Conservation (phyloP, 305 asterid species). For the Fraxinus platypoda region DNA sequence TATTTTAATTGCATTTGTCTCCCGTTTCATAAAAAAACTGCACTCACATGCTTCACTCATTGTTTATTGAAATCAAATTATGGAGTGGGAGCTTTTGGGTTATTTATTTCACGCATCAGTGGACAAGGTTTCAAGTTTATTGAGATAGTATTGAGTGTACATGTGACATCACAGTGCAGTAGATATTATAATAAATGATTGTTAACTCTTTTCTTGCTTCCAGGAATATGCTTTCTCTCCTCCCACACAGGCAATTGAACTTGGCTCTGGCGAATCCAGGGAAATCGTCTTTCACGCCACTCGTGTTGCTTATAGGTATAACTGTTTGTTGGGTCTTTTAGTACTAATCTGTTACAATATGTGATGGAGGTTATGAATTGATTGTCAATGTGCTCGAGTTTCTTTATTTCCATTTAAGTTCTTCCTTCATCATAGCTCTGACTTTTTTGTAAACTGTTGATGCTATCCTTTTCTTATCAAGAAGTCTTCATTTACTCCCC, state of each 20-base stretch:
- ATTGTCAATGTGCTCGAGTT: not conserved
- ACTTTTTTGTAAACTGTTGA: slow-evolving; percentile 14
- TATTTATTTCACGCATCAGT: slow-evolving; percentile 11
- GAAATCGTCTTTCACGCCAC: slow-evolving; percentile 78
- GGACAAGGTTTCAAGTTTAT: slow-evolving; percentile 17
- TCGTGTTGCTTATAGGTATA: slow-evolving; percentile 91
- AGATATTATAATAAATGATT: slow-evolving; percentile 17
- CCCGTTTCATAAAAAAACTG: slow-evolving; percentile 16
- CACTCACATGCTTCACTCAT: slow-evolving; percentile 13
- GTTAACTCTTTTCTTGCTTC: slow-evolving; percentile 29
- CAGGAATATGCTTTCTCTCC: slow-evolving; percentile 98
- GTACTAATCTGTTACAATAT: not conserved
- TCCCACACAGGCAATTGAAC: slow-evolving; percentile 82
- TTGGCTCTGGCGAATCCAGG: slow-evolving; percentile 90
- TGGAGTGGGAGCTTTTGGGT: slow-evolving; percentile 1
- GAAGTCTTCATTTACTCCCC: not conserved
- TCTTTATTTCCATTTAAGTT: not conserved
- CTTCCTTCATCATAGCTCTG: slow-evolving; percentile 10
- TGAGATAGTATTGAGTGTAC: slow-evolving; percentile 7
- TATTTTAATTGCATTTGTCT: slow-evolving; percentile 2
- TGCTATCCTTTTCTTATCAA: slow-evolving; percentile 18
- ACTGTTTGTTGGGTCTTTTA: not conserved
- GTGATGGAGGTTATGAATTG: slow-evolving; percentile 1
- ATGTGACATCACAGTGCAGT: slow-evolving; percentile 19
- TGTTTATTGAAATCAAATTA: slow-evolving; percentile 15